Evolutionary conservation across 176 grass and related monocot species (phyloP).

Genomic region (Musa schizocarpa): DNA sequence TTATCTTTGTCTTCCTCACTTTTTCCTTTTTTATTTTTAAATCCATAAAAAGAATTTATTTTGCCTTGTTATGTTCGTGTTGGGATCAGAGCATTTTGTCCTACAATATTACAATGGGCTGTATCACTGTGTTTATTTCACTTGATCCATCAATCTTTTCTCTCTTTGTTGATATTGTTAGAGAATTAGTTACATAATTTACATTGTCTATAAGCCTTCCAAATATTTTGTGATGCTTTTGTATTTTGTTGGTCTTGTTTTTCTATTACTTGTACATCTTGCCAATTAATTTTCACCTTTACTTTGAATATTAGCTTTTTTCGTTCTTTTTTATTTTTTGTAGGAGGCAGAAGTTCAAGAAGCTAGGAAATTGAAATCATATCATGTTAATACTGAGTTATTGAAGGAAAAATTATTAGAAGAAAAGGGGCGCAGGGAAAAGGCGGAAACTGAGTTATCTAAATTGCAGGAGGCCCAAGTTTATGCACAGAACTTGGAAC

Average conservation of each 20-base stretch:
- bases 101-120: too few species aligned
- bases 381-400: slow-evolving; percentile 66
- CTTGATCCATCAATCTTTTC: slow-evolving; percentile 5
- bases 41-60: too few species aligned
- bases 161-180: not conserved
- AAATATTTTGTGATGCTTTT: not conserved
- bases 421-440: slow-evolving; percentile 63
- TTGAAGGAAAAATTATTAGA: slow-evolving; percentile 89
- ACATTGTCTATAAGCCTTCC: not conserved
- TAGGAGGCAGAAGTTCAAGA: slow-evolving; percentile 86
- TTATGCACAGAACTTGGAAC: slow-evolving; percentile 66
- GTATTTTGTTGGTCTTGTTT: not conserved
- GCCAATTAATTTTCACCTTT: not conserved
- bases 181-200: not conserved
- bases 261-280: not conserved
- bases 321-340: slow-evolving; percentile 15
- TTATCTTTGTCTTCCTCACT: too few species aligned
- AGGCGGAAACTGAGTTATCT: slow-evolving; percentile 61
- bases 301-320: slow-evolving; percentile 11
- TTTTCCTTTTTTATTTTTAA: too few species aligned
- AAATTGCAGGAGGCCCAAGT: slow-evolving; percentile 58
- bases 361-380: slow-evolving; percentile 76
- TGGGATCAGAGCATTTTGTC: too few species aligned
- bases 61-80: too few species aligned
- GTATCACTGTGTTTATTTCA: slow-evolving; percentile 2